A percentile compares a stretch with the other conserved stretches of the same genome.
These are phyloP conservation scores for Anastatica hierochuntica DNA, from an alignment of 345 rosid species.

Conservation along the genomic window DNA sequence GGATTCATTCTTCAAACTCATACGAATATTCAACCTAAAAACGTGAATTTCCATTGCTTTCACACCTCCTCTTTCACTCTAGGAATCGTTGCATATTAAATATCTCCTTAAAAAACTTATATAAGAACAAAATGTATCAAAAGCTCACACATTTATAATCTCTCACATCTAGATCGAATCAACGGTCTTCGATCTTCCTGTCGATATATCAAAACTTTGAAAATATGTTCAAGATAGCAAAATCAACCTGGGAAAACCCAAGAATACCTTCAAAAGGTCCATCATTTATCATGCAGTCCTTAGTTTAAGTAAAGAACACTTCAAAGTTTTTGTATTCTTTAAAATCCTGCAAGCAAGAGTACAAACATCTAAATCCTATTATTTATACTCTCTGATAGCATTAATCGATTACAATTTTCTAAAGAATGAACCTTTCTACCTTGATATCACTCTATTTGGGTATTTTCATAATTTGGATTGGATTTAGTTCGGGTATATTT, in stretches of 20 bases:
- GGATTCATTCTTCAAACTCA: too few species aligned
- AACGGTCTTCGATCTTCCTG: too few species aligned
- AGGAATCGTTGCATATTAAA: slow-evolving; percentile 18
- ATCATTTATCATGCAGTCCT: slow-evolving; percentile 34
- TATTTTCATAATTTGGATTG: too few species aligned
- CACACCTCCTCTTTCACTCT: slow-evolving; percentile 25
- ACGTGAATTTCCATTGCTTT: not conserved
- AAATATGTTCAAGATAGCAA: too few species aligned
- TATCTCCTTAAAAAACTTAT: slow-evolving; percentile 15
- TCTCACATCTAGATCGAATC: too few species aligned
- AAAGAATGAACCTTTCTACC: too few species aligned
- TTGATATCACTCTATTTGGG: too few species aligned
- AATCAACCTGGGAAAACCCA: slow-evolving; percentile 39
- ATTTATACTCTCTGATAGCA: too few species aligned
- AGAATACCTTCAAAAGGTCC: slow-evolving; percentile 46
- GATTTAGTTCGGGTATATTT: too few species aligned
- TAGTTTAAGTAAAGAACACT: slow-evolving; percentile 28
- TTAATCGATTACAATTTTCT: too few species aligned
- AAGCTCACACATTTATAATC: not conserved
- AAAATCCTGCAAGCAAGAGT: slow-evolving; percentile 21
- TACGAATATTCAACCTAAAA: not conserved
- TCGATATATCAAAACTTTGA: too few species aligned
- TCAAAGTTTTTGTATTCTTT: slow-evolving; percentile 33
- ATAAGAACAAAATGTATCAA: not conserved
- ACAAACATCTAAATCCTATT: too few species aligned